Evolutionary conservation across 148 eudicot species (phyloP).

Genomic region (Bassia scoparia): DNA sequence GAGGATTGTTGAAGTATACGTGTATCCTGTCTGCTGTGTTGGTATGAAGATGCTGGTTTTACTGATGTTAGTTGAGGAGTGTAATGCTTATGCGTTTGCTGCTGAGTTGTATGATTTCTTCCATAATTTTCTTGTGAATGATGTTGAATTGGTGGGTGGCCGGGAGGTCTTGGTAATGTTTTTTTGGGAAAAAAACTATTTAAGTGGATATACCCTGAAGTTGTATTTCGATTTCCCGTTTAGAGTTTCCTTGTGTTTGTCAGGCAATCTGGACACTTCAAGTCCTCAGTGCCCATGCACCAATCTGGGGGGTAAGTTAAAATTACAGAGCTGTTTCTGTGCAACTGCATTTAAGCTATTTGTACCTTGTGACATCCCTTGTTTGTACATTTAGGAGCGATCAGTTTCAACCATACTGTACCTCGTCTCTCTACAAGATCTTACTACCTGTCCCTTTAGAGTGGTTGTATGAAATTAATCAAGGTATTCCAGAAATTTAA

Average conservation of each 20-base stretch:
- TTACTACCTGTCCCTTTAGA: conserved; percentile 95
- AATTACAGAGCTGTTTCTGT: conserved; percentile 8
- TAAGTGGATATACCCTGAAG: not conserved
- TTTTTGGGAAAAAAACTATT: not conserved
- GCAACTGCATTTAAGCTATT: conserved; percentile 11
- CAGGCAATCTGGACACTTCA: conserved; percentile 97
- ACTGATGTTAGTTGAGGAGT: not conserved
- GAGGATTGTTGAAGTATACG: not conserved
- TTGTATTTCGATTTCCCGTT: not conserved
- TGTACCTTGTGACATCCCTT: conserved; percentile 21
- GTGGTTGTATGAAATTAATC: conserved; percentile 36
- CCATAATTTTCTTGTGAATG: not conserved
- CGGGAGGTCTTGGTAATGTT: not conserved
- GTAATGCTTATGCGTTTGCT: not conserved
- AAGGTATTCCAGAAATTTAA: conserved; percentile 44
- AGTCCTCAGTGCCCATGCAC: conserved; percentile 95
- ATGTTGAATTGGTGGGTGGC: not conserved
- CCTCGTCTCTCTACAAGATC: conserved; percentile 96
- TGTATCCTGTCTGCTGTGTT: not conserved
- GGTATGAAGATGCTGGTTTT: not conserved
- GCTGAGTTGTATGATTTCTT: not conserved
- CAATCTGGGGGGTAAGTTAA: conserved; percentile 90
- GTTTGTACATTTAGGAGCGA: conserved; percentile 65
- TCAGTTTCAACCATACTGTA: conserved; percentile 96
- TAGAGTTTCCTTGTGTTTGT: conserved; percentile 18